Base-by-base conservation (phyloP, 2,329 filamentous ascomycete species). In the Ramularia endophylla region DNA sequence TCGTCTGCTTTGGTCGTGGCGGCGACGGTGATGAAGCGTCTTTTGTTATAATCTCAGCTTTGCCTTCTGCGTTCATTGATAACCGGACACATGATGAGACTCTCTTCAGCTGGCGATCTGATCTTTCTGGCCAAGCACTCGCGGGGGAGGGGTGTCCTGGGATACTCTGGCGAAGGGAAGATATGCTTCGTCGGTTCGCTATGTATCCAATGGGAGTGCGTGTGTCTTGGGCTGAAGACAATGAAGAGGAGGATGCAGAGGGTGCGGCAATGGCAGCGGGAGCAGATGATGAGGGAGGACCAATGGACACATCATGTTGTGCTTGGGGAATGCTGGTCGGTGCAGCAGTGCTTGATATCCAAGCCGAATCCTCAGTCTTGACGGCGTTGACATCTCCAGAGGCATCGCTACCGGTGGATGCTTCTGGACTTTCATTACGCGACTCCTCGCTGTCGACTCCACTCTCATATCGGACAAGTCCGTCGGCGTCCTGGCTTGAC, bases 31-130 rank as follows among this genome's bases (percentile, higher is more conserved):
- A 83, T 20, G 75, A 72, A 48, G 83, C 78, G 47, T 82, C 75
- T 40, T 83, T 72, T 12, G 77, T 79, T 16, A 89, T 78, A 38
- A 95, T 73, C 56, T 90, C 84, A n/a, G 90, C 90, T 59, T 89
- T 90, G 52, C 90, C 90, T 58, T 95, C 87, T 22, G 89, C 75
- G 13, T 87, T 92, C 57, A 92, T 80, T 2, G 86, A 87, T 19
- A 95, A 73, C 36, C 87, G 81, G 43, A 94, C 75, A 19, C 77
- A 74, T 36, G 76, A 76, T 29, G 65, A 49, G 3, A 54, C 49
- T 34, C 60, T 63, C 39, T 51, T 57, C 12, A 57, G 37, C 11
- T 22, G 46, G 17, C 47, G 44, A n/a, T 41, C 34, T 16, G 45
- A 22, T 5, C 17, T 29, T 12, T 34, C 32, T 20, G 32, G 30